Conservation (phyloP, 805 yeast genomes). For the Monosporozyma siamensis region DNA sequence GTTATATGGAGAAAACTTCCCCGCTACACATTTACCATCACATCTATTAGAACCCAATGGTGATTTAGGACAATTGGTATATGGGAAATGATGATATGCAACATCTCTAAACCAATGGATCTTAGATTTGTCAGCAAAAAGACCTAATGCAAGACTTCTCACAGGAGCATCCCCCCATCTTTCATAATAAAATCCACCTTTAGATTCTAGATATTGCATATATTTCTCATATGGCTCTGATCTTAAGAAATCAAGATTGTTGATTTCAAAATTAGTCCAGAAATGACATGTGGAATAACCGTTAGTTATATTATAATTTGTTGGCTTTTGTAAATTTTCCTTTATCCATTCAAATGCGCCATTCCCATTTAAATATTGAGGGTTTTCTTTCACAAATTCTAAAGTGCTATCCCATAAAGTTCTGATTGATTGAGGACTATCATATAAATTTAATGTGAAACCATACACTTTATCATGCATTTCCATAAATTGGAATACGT, state of each 20-base stretch:
- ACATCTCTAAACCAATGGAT: slow-evolving; percentile 86
- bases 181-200: slow-evolving; percentile 82
- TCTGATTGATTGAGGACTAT: slow-evolving; percentile 59
- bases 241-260: slow-evolving; percentile 72
- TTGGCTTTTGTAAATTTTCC: slow-evolving; percentile 45
- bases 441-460: slow-evolving; percentile 65
- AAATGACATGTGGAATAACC: slow-evolving; percentile 66
- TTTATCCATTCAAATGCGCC: slow-evolving; percentile 57
- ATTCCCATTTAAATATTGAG: slow-evolving; percentile 43
- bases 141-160: slow-evolving; percentile 62
- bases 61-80: slow-evolving; percentile 55
- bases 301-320: slow-evolving; percentile 33
- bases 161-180: slow-evolving; percentile 95
- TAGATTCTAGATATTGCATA: slow-evolving; percentile 51
- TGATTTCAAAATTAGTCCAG: slow-evolving; percentile 87
- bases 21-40: slow-evolving; percentile 40
- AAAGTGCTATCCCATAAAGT: slow-evolving; percentile 68
- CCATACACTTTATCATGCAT: slow-evolving; percentile 66
- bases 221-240: slow-evolving; percentile 56
- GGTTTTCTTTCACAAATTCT: slow-evolving; percentile 51
- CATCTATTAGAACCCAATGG: slow-evolving; percentile 38
- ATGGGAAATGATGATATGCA: slow-evolving; percentile 70
- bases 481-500: slow-evolving; percentile 70
- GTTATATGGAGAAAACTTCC: slow-evolving; percentile 43
- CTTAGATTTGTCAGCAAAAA: slow-evolving; percentile 58